These are phyloP conservation scores for Linanthus parryae DNA, from an alignment of 148 eudicot genomes.

Conservation along the genomic window DNA sequence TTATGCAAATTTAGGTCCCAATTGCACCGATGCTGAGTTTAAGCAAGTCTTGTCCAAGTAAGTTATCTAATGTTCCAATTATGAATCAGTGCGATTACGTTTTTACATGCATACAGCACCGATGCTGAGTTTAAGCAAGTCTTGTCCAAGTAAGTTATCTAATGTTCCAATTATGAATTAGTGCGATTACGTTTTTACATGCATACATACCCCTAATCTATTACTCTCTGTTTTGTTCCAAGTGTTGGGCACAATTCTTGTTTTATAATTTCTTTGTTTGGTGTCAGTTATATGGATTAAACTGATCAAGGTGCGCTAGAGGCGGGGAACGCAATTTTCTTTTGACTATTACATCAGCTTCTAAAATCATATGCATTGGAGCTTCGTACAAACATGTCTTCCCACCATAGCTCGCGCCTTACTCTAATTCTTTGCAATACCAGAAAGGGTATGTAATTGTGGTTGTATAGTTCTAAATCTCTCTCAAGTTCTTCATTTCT, in stretches of 20 bases:
- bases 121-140: slow-evolving; percentile 66
- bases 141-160: slow-evolving; percentile 52
- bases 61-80: slow-evolving; percentile 16
- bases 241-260: not conserved
- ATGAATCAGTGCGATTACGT: not conserved
- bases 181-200: not conserved
- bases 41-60: slow-evolving; percentile 62
- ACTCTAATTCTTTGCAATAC: too few species aligned
- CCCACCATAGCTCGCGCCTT: too few species aligned
- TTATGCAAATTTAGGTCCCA: slow-evolving; percentile 93
- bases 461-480: too few species aligned
- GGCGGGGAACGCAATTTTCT: slow-evolving; percentile 93
- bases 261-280: not conserved
- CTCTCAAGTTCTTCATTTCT: too few species aligned
- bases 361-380: too few species aligned
- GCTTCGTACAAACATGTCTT: too few species aligned
- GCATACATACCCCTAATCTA: not conserved
- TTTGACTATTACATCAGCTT: slow-evolving; percentile 99
- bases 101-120: not conserved
- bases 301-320: slow-evolving; percentile 57
- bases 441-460: too few species aligned
- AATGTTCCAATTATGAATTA: not conserved
- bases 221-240: not conserved
- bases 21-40: slow-evolving; percentile 63
- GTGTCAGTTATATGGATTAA: slow-evolving; percentile 72